Base-by-base conservation (phyloP, 139 green algal genomes). In the Chlorella sp. region DNA sequence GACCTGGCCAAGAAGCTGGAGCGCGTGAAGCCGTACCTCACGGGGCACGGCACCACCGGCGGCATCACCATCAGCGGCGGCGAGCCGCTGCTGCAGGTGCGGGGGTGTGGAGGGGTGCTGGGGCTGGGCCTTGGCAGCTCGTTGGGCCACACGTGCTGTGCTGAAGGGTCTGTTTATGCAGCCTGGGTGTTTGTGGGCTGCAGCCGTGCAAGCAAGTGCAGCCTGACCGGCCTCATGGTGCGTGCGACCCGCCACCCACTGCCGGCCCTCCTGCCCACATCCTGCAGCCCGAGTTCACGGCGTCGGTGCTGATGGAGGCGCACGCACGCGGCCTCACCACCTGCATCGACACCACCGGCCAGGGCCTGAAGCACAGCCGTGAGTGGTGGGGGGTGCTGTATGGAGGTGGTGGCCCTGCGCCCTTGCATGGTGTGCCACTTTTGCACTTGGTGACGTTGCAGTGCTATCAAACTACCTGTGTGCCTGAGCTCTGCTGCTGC, bases 1-100 rank as follows among this genome's bases (percentile, higher is more conserved):
- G 84, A 84, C 24, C 51, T 86, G 24, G 89, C 83, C 6, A 58
- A 74, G 32, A 67, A 82, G 64, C 38, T 84, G 36, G 65, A 79
- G 60, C 38, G 56, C 6, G 73, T 89, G 64, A 64, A 64, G 74
- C 58, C 32, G 56, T 85, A 28, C 81, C 88, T n/a, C 92, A 94
- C 22, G 76, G 84, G 93, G 74, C 48, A 64, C 11, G 82, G 79
- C 30, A 83, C 83, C 41, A 82, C 83, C 16, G 92, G 93, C 34
- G 93, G 93, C 11, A 75, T 96, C 16, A 96, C 93, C 4, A 85
- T 92, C 77, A 87, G 65, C 8, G 93, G 93, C 9, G 93, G 93
- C 24, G 93, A 96, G 84, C 68, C 91, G 3, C 85, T 96, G 84
- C 88, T 96, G 86, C 72, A 78, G 72, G 72, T 41, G 72, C 44